Evolutionary conservation across 2,329 filamentous ascomycete genomes (phyloP).

Genomic region (Fusarium siculi): DNA sequence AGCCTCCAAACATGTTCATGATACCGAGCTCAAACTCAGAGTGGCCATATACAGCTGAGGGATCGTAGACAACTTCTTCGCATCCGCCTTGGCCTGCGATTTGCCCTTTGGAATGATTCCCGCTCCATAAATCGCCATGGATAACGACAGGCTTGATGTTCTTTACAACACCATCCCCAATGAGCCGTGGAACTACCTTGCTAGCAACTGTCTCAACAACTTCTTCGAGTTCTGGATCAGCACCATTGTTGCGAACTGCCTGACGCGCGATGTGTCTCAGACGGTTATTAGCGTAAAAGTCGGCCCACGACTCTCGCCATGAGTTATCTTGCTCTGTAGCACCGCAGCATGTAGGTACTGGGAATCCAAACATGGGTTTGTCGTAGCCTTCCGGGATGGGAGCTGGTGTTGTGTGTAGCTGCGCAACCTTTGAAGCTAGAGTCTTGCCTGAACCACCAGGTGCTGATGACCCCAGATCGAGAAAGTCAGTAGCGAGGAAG

Average conservation of each 20-base stretch:
- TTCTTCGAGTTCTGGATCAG: constrained; percentile 68
- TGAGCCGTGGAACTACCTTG: constrained; percentile 78
- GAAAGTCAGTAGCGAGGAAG: constrained; percentile 81
- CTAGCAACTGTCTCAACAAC: constrained; percentile 73
- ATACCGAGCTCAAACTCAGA: constrained; percentile 92
- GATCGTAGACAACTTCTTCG: constrained; percentile 85
- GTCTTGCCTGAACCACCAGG: constrained; percentile 61
- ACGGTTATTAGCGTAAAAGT: constrained; percentile 84
- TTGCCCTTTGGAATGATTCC: constrained; percentile 77
- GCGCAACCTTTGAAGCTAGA: constrained; percentile 80
- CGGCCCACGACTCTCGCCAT: constrained; percentile 79
- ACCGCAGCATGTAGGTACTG: constrained; percentile 86
- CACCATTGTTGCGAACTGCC: constrained; percentile 70
- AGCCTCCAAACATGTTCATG: constrained; percentile 97
- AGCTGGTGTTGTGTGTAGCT: constrained; percentile 80
- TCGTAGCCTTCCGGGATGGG: constrained; percentile 69
- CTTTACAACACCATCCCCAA: constrained; percentile 73
- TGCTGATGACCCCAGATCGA: constrained; percentile 67
- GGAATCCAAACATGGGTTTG: constrained; percentile 81
- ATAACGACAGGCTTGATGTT: constrained; percentile 80
- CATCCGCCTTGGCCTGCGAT: constrained; percentile 65
- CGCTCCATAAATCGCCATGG: constrained; percentile 94
- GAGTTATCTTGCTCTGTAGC: constrained; percentile 83
- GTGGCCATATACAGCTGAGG: constrained; percentile 84
- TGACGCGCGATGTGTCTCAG: constrained; percentile 72